Percentiles rank a stretch among this genome's conserved stretches.
phyloP scores from a whole-genome alignment of 2,329 filamentous ascomycete genomes.

The Sarocladium strictum region DNA sequence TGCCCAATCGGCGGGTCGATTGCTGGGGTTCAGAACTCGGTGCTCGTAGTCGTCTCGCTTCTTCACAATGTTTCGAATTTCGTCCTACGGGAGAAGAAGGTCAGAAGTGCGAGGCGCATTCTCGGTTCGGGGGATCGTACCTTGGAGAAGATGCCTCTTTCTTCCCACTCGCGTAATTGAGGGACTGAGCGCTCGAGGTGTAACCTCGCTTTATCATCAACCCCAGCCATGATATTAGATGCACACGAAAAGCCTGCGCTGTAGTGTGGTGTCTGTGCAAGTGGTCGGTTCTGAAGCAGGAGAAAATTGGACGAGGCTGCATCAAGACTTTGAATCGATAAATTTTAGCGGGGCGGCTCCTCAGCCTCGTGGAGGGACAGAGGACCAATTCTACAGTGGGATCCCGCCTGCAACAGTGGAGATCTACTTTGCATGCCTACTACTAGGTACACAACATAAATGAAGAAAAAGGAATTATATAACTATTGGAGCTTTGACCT shows the following conservation, averaged over 20 bases:
- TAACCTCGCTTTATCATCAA: slow-evolving; percentile 91
- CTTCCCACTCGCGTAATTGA: slow-evolving; percentile 85
- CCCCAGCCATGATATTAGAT: slow-evolving; percentile 60
- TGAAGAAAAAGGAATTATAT: no score
- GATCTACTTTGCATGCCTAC: no score
- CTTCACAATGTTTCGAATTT: slow-evolving; percentile 81
- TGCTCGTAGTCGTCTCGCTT: slow-evolving; percentile 94
- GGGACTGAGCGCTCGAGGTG: slow-evolving; percentile 89
- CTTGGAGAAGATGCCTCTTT: slow-evolving; percentile 84
- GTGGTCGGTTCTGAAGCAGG: slow-evolving; percentile 11
- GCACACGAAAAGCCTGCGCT: background rate
- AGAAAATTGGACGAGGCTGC: slow-evolving; percentile 11
- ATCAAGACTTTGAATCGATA: slow-evolving; percentile 6
- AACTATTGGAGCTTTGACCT: no score
- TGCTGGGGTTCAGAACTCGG: slow-evolving; percentile 75
- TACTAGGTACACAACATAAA: no score
- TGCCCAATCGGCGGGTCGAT: slow-evolving; percentile 71
- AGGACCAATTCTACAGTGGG: no score
- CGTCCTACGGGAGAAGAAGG: slow-evolving; percentile 51
- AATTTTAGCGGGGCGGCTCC: slow-evolving; percentile 15
- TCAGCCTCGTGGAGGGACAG: slow-evolving; percentile 12
- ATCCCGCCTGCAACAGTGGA: no score
- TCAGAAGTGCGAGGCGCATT: slow-evolving; percentile 1
- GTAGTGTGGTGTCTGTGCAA: background rate
- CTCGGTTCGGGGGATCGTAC: slow-evolving; percentile 34